Evolutionary conservation across 495 filamentous ascomycete genomes (phyloP).

Genomic region (Sporormia fimetaria): DNA sequence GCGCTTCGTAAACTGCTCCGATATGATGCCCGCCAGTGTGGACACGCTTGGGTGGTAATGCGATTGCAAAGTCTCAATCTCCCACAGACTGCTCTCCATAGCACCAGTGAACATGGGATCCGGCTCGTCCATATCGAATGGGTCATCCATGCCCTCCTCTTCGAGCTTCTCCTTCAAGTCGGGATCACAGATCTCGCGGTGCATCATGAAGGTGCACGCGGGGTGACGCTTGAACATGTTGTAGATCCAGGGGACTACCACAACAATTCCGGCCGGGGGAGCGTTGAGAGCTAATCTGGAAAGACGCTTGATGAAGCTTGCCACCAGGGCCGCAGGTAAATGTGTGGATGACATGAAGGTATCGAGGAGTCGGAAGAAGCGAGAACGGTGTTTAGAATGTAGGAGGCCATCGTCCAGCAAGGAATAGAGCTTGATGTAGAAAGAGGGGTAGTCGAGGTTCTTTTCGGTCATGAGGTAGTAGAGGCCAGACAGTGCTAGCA

Average conservation of each 20-base stretch:
- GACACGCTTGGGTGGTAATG: slow-evolving; percentile 98
- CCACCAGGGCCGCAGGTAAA: slow-evolving; percentile 79
- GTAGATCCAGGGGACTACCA: slow-evolving; percentile 84
- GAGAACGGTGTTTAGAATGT: slow-evolving; percentile 85
- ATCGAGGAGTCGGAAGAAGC: slow-evolving; percentile 85
- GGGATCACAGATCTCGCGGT: slow-evolving; percentile 54
- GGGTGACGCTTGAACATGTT: slow-evolving; percentile 89
- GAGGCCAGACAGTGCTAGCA: slow-evolving; percentile 82
- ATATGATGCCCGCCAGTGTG: slow-evolving; percentile 83
- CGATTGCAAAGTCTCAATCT: slow-evolving; percentile 74
- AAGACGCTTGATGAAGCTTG: slow-evolving; percentile 90
- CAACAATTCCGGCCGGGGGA: slow-evolving; percentile 78
- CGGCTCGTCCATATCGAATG: slow-evolving; percentile 59
- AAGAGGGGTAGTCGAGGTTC: slow-evolving; percentile 91
- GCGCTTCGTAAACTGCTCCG: slow-evolving; percentile 95
- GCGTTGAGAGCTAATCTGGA: slow-evolving; percentile 70
- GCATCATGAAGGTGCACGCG: slow-evolving; percentile 88
- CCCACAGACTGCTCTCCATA: slow-evolving; percentile 90
- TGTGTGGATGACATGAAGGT: slow-evolving; percentile 88
- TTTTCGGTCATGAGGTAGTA: slow-evolving; percentile 89
- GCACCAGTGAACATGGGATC: slow-evolving; percentile 80
- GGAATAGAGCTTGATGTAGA: slow-evolving; percentile 89
- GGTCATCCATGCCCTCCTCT: slow-evolving; percentile 61
- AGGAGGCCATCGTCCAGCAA: slow-evolving; percentile 73
- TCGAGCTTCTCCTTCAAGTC: slow-evolving; percentile 47